A percentile compares a stretch with the other conserved stretches of the same genome.
phyloP scores from a whole-genome alignment of 1,139 yeast species.

The Diutina catenulata region DNA sequence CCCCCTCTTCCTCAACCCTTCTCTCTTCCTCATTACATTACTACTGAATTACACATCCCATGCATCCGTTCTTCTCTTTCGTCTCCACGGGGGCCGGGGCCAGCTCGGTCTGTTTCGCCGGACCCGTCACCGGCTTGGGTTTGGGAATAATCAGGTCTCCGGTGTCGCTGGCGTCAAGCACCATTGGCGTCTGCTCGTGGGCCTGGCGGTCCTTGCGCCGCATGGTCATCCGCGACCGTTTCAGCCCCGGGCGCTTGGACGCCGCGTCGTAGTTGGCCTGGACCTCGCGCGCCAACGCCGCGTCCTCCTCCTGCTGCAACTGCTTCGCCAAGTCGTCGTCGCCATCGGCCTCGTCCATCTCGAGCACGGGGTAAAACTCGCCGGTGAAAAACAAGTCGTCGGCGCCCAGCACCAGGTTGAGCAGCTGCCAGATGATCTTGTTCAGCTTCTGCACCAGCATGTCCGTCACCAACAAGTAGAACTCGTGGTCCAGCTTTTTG shows the following conservation, averaged over 20 bases:
- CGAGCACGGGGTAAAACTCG: slow-evolving; percentile 30
- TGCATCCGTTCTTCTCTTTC: background rate
- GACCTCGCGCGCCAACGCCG: slow-evolving; percentile 34
- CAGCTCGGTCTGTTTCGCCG: background rate
- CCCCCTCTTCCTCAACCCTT: too few relatives aligned
- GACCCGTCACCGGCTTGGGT: background rate
- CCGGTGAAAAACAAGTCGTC: slow-evolving; percentile 60
- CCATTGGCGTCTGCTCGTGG: background rate
- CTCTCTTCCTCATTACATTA: background rate
- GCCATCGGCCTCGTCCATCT: slow-evolving; percentile 13
- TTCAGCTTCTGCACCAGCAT: slow-evolving; percentile 39
- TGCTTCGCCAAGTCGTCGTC: slow-evolving; percentile 34
- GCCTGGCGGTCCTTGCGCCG: background rate
- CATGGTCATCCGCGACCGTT: background rate
- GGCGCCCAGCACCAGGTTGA: slow-evolving; percentile 53
- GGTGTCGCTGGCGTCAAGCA: background rate
- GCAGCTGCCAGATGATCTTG: slow-evolving; percentile 65
- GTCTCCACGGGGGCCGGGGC: background rate
- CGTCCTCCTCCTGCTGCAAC: slow-evolving; percentile 57
- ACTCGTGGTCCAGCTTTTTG: slow-evolving; percentile 35
- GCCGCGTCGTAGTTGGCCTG: slow-evolving; percentile 16
- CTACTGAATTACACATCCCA: background rate
- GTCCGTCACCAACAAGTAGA: slow-evolving; percentile 63
- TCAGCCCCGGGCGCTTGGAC: background rate
- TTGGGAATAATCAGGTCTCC: background rate